Base-by-base conservation (phyloP, 352 stramenopile genomes). In the Phytopythium vexans region DNA sequence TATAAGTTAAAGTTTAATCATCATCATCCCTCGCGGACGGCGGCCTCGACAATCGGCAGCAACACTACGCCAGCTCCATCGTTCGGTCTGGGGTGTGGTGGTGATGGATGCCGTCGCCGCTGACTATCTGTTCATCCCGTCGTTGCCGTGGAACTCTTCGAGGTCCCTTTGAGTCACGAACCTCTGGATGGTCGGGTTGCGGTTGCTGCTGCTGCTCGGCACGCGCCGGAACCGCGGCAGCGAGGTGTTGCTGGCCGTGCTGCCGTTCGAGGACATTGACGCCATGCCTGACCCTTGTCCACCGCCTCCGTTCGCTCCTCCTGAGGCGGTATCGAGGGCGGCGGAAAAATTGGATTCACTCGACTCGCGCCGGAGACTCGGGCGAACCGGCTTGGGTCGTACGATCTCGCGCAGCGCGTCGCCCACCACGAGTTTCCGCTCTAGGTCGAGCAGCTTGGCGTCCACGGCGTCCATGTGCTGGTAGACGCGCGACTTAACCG, bases 161-260 rank as follows among this genome's bases (percentile, higher is more conserved):
- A 87, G 66, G 48, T 89, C 78, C n/a, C 70, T 79, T 32, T 65
- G 45, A 4, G 75, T 78, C 21, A 86, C 60, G 32, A 87, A 87
- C 41, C 72, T 81, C 48, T 74, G 69, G 52, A 87, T 78, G 40
- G 78, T 85, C 41, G 78, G 73, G 40, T 43, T 63, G 5, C 60
- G 72, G 16, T 49, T 50, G 6, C 48, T 40, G 14, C 41, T 52
- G 35, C 49, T 72, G 14, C 49, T 37, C 34, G 16, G n/a, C 33
- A 49, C 33, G 3, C 58, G 44, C 3, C 58, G 33, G 36, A 53
- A 53, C 10, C 47, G 35, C 35, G 47, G 47, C 16, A 41, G 21
- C 21, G 21, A 16, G 4, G 16, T 11, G 7, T 11, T 3, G 16
- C 37, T 43, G 21, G 4, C n/a, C 41, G 54, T 32, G 46, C 48